Base-by-base conservation (phyloP, 1,284 basidiomycete species). In the Trametes pubescens region DNA sequence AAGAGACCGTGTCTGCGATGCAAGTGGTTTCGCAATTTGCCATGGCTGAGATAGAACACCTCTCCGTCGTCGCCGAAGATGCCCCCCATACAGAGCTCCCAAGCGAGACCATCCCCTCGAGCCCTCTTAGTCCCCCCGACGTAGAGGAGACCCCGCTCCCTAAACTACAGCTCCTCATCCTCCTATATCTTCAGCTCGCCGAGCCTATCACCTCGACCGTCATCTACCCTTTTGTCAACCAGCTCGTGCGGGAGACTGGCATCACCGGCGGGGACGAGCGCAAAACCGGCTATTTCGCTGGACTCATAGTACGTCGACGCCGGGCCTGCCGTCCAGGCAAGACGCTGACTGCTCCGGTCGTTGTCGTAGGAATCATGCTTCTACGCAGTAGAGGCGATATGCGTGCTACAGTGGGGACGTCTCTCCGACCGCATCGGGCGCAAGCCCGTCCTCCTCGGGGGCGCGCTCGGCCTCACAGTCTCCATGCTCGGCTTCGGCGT, bases 401-500 rank as follows among this genome's bases (percentile, higher is more conserved):
- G 87, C 29, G 83, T 89, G 1, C 77, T 91, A 40, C 84, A 89
- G 57, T 92, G 90, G 89, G 86, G 86, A 65, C 84, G 86, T 29
- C 70, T 85, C 11, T 91, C 89, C 7, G 91, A 92, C 69, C 78
- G 80, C 38, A 76, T 91, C 24, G 90, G 90, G 18, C 84, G 90
- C 22, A 87, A 88, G 61, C 90, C 89, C 7, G 83, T 92, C 51
- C 80, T 92, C 53, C 76, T 92, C n/a, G 74, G 77, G 3, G 90
- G 91, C 3, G 74, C 91, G 2, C 76, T 83, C n/a, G 91, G 90
- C 6, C 73, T 90, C n/a, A 84, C 85, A 7, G 54, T 86, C 9
- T 90, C 87, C 11, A 89, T 89, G 81, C 81, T 84, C 61, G 83
- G 82, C 61, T 91, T 92, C 72, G 91, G 91, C 4, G 73, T 92